These are phyloP conservation scores for Crinitomyces ghanaensis DNA, from an alignment of 805 yeast genomes.

Conservation along the genomic window DNA sequence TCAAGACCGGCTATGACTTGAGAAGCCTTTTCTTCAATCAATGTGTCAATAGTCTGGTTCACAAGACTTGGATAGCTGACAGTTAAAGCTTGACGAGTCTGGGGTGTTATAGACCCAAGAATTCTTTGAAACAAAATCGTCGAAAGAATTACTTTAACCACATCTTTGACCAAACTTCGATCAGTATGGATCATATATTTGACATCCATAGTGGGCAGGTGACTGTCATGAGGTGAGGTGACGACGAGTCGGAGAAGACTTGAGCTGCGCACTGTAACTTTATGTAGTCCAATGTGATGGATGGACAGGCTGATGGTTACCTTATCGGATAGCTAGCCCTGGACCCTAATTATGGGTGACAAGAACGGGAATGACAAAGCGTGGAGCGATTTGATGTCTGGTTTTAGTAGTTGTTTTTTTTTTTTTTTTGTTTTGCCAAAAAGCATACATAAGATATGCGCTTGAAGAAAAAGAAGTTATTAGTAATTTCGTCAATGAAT, in stretches of 20 bases:
- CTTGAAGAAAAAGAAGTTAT: too few relatives aligned
- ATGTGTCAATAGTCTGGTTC: conserved; percentile 37
- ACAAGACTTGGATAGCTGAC: conserved; percentile 38
- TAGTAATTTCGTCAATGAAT: too few relatives aligned
- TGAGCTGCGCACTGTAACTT: neutral
- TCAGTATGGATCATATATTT: conserved; percentile 27
- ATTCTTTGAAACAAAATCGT: conserved; percentile 58
- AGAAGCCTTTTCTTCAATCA: conserved; percentile 29
- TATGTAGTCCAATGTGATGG: neutral
- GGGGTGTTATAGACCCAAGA: conserved; percentile 53
- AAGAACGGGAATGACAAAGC: too few relatives aligned
- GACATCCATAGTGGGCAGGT: conserved; percentile 12
- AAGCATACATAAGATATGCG: too few relatives aligned
- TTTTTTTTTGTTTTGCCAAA: too few relatives aligned
- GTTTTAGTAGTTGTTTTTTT: too few relatives aligned
- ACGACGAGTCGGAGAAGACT: neutral
- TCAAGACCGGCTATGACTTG: conserved; percentile 19
- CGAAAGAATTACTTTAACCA: conserved; percentile 50
- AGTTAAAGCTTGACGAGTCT: conserved; percentile 42
- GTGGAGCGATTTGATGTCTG: too few relatives aligned
- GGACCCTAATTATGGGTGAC: too few relatives aligned
- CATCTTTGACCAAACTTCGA: conserved; percentile 42
- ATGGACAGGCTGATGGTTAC: too few relatives aligned
- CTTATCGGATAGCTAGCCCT: too few relatives aligned
- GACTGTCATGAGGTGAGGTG: neutral